Base-by-base conservation (phyloP, 352 stramenopile species). In the Pythium dissotocum region DNA sequence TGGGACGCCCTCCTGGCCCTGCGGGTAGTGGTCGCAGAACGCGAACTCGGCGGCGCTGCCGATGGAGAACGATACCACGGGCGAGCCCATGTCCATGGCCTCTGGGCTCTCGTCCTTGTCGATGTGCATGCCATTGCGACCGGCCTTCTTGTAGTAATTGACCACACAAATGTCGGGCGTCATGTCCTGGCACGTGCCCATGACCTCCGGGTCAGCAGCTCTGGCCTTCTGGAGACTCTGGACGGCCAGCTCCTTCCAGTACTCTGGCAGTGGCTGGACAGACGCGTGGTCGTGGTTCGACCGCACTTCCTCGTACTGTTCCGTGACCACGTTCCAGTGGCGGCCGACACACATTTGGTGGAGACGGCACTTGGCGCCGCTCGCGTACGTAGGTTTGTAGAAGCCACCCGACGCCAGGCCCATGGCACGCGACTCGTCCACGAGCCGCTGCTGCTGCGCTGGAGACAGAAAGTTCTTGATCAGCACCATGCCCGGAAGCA, bases 81-180 rank as follows among this genome's bases (percentile, higher is more conserved):
- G 83, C 26, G 83, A 90, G 13, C 83, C 83, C 72, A 84, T 83
- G 0, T 53, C 60, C 71, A 91, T 84, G 24, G 83, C 82, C 53
- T 80, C 75, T 2, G 67, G 67, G 51, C 80, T 88, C 60, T 91
- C 83, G 65, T 90, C 79, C 69, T 90, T 89, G 74, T 91, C 83
- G 26, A 89, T 73, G 66, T 91, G 83, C 78, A 91, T 84, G 61
- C 81, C 84, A 46, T 89, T 92, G 66, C 81, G 74, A 0, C 84
- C 84, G 21, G 80, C 80, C 63, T 88, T 88, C 65, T 89, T 89
- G 73, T 90, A 90, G 53, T 88, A 92, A 63, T 90, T 90, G 56
- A 90, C 82, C 21, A 90, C 80, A 51, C 80, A 90, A 54, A 92
- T 83, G 36, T 92, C 82, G 0, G 82, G 84, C 21, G 33, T 67